phyloP scores from a whole-genome alignment of 805 yeast genomes.

The Debaryomyces maramus region DNA sequence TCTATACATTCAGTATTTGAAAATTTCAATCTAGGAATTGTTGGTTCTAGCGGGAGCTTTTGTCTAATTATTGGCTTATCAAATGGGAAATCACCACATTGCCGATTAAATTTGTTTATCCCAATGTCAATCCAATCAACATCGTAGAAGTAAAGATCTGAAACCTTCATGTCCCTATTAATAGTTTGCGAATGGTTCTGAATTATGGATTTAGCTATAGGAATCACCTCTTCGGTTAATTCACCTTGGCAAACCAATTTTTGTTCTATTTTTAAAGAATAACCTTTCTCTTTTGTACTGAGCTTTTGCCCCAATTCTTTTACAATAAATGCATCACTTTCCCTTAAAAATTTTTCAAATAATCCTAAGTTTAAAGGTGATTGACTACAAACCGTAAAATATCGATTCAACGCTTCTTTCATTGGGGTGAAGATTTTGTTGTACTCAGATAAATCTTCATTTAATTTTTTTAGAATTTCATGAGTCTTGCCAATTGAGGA shows the following conservation, averaged over 20 bases:
- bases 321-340: slow-evolving; percentile 46
- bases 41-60: slow-evolving; percentile 1
- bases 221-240: slow-evolving; percentile 46
- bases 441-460: slow-evolving; percentile 47
- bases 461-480: slow-evolving; percentile 56
- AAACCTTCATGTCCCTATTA: slow-evolving; percentile 46
- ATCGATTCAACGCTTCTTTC: slow-evolving; percentile 51
- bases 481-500: slow-evolving; percentile 64
- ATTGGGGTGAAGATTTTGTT: slow-evolving; percentile 48
- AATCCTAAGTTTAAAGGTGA: slow-evolving; percentile 56
- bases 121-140: slow-evolving; percentile 61
- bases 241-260: slow-evolving; percentile 61
- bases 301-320: slow-evolving; percentile 27
- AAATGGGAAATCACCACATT: slow-evolving; percentile 1
- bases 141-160: slow-evolving; percentile 62
- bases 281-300: slow-evolving; percentile 22
- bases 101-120: slow-evolving; percentile 10
- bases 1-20: slow-evolving; percentile 31
- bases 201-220: slow-evolving; percentile 44
- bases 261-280: slow-evolving; percentile 56
- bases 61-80: slow-evolving; percentile 11
- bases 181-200: slow-evolving; percentile 47
- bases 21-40: slow-evolving; percentile 23
- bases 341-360: slow-evolving; percentile 63
- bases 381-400: slow-evolving; percentile 46